A percentile compares a stretch with the other conserved stretches of the same genome.
phyloP scores from a whole-genome alignment of 2,329 filamentous ascomycete genomes.

The Alternaria longipes region DNA sequence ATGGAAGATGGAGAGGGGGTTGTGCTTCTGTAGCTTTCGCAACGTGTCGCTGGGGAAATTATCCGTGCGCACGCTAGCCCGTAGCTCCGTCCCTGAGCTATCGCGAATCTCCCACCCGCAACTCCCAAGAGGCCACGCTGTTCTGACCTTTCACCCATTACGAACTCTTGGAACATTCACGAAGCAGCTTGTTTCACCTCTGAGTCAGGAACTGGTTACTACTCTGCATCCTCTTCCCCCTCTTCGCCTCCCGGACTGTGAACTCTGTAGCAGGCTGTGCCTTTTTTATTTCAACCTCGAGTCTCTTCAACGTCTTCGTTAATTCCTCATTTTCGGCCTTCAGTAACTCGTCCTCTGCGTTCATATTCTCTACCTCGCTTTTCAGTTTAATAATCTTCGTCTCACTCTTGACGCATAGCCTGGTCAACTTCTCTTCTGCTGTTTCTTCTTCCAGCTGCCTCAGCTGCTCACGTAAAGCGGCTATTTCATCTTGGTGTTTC shows the following conservation, averaged over 20 bases:
- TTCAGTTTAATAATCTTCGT: not conserved
- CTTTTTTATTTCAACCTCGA: not conserved
- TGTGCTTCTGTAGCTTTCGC: slow-evolving; percentile 37
- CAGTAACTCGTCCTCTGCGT: not conserved
- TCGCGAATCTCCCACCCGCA: slow-evolving; percentile 28
- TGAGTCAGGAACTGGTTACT: not conserved
- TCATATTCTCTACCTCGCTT: not conserved
- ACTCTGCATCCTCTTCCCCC: not conserved
- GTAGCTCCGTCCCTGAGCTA: slow-evolving; percentile 40
- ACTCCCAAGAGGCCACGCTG: slow-evolving; percentile 36
- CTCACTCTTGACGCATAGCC: not conserved
- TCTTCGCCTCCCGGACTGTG: not conserved
- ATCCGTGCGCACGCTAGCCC: slow-evolving; percentile 30
- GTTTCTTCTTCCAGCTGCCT: not conserved
- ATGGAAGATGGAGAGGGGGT: slow-evolving; percentile 44
- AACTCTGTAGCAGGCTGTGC: not conserved
- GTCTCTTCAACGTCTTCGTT: not conserved
- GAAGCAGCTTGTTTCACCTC: not conserved
- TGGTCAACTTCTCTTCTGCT: not conserved
- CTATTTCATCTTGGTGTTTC: not conserved
- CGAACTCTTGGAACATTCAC: not conserved
- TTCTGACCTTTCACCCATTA: slow-evolving; percentile 16
- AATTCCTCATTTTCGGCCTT: not conserved
- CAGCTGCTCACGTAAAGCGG: not conserved
- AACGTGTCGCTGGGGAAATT: slow-evolving; percentile 44